Evolutionary conservation across 495 filamentous ascomycete species (phyloP).

Genomic region (Clohesyomyces aquaticus): DNA sequence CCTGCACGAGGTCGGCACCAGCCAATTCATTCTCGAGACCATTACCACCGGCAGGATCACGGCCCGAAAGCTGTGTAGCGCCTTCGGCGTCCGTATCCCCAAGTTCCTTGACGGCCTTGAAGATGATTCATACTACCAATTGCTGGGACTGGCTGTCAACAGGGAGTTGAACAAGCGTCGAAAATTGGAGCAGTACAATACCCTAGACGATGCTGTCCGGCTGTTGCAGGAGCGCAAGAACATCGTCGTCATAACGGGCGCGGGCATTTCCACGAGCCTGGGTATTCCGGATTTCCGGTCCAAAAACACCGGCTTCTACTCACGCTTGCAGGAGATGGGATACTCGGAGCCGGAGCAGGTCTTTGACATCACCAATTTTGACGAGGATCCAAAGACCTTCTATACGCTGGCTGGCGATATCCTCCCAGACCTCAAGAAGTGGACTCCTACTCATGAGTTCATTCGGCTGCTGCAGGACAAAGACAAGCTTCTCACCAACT

Average conservation of each 20-base stretch:
- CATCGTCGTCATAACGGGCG: conserved; percentile 92
- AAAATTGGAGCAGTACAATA: conserved; percentile 82
- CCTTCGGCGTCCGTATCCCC: conserved; percentile 84
- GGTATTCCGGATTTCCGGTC: conserved; percentile 72
- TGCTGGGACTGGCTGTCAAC: conserved; percentile 76
- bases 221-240: conserved; percentile 75
- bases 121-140: conserved; percentile 67
- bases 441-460: conserved; percentile 91
- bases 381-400: conserved; percentile 79
- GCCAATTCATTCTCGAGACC: conserved; percentile 73
- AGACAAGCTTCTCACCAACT: conserved; percentile 90
- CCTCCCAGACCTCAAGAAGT: conserved; percentile 71
- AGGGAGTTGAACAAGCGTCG: conserved; percentile 81
- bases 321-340: conserved; percentile 74
- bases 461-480: conserved; percentile 92
- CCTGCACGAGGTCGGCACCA: conserved; percentile 73
- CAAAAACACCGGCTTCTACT: conserved; percentile 75
- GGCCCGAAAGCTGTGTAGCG: conserved; percentile 83
- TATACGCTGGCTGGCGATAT: conserved; percentile 92
- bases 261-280: conserved; percentile 78
- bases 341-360: conserved; percentile 90
- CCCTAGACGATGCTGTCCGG: conserved; percentile 81
- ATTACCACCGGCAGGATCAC: conserved; percentile 69
- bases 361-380: conserved; percentile 86
- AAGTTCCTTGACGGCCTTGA: conserved; percentile 58